Evolutionary conservation across 2,329 filamentous ascomycete species (phyloP).

Genomic region (Aspergillus novofumigatus): DNA sequence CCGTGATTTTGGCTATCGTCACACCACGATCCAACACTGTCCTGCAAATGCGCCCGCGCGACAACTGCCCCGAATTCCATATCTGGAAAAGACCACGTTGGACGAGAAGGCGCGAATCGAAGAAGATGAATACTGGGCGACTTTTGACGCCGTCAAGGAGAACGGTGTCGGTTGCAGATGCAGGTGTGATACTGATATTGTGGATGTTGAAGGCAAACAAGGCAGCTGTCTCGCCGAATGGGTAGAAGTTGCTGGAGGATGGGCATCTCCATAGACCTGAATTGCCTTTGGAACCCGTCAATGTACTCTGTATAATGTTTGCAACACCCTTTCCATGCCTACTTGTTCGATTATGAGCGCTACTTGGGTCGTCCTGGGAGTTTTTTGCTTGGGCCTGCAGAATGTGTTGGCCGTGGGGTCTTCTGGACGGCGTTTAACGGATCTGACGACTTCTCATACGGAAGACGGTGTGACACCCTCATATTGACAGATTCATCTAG

Average conservation of each 20-base stretch:
- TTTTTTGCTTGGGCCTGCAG: slow-evolving; percentile 32
- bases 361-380: slow-evolving; percentile 29
- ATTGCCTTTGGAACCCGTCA: slow-evolving; percentile 8
- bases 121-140: slow-evolving; percentile 95
- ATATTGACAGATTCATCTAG: slow-evolving; percentile 36
- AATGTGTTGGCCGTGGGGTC: slow-evolving; percentile 28
- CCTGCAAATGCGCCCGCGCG: slow-evolving; percentile 89
- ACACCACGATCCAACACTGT: slow-evolving; percentile 98
- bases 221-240: slow-evolving; percentile 93
- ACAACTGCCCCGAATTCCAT: slow-evolving; percentile 76
- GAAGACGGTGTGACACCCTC: slow-evolving; percentile 33
- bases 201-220: slow-evolving; percentile 95
- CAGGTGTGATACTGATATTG: slow-evolving; percentile 94
- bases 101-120: slow-evolving; percentile 81
- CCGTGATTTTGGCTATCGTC: slow-evolving; percentile 95
- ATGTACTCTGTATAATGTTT: slow-evolving; percentile 29
- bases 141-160: slow-evolving; percentile 80
- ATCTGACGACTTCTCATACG: slow-evolving; percentile 32
- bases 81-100: slow-evolving; percentile 72
- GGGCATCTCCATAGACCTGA: slow-evolving; percentile 58
- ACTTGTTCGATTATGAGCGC: slow-evolving; percentile 32
- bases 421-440: slow-evolving; percentile 37
- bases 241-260: slow-evolving; percentile 95
- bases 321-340: slow-evolving; percentile 25
- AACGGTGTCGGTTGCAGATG: slow-evolving; percentile 97